Evolutionary conservation across 148 eudicot genomes (phyloP).

Genomic region (Fagopyrum esculentum): DNA sequence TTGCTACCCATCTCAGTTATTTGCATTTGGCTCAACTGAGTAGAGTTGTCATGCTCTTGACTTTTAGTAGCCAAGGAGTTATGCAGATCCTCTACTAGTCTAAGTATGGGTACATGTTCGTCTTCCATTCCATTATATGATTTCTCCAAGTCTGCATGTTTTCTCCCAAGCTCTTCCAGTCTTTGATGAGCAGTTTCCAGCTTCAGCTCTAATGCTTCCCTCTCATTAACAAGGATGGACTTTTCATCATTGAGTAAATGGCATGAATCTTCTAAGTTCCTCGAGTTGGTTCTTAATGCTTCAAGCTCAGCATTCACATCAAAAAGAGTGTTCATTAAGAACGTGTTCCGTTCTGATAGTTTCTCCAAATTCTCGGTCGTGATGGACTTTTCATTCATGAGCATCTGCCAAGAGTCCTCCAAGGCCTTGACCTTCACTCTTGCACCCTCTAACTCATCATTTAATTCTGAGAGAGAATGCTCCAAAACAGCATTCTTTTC

Average conservation of each 20-base stretch:
- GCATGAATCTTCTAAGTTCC: slow-evolving; percentile 64
- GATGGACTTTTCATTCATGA: slow-evolving; percentile 52
- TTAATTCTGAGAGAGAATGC: slow-evolving; percentile 57
- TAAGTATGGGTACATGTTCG: slow-evolving; percentile 41
- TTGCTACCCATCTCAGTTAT: slow-evolving; percentile 42
- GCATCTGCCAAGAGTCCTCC: slow-evolving; percentile 55
- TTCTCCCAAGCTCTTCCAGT: slow-evolving; percentile 49
- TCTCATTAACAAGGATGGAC: slow-evolving; percentile 45
- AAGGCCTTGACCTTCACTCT: slow-evolving; percentile 57
- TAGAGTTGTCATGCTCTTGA: slow-evolving; percentile 43
- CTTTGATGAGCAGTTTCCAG: slow-evolving; percentile 37
- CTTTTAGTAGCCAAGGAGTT: slow-evolving; percentile 45
- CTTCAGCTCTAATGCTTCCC: slow-evolving; percentile 37
- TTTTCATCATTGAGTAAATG: slow-evolving; percentile 58
- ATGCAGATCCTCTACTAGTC: slow-evolving; percentile 43
- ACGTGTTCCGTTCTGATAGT: slow-evolving; percentile 60
- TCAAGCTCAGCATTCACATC: slow-evolving; percentile 64
- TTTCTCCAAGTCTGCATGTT: slow-evolving; percentile 48
- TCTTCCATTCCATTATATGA: slow-evolving; percentile 40
- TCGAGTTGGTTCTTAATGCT: slow-evolving; percentile 51
- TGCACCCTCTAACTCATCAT: slow-evolving; percentile 62
- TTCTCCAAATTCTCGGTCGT: slow-evolving; percentile 61
- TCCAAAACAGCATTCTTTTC: slow-evolving; percentile 69
- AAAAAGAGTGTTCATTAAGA: slow-evolving; percentile 60
- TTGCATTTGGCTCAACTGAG: slow-evolving; percentile 26